phyloP scores from a whole-genome alignment of 2,329 filamentous ascomycete genomes.

The Allantophomopsis cytisporea region DNA sequence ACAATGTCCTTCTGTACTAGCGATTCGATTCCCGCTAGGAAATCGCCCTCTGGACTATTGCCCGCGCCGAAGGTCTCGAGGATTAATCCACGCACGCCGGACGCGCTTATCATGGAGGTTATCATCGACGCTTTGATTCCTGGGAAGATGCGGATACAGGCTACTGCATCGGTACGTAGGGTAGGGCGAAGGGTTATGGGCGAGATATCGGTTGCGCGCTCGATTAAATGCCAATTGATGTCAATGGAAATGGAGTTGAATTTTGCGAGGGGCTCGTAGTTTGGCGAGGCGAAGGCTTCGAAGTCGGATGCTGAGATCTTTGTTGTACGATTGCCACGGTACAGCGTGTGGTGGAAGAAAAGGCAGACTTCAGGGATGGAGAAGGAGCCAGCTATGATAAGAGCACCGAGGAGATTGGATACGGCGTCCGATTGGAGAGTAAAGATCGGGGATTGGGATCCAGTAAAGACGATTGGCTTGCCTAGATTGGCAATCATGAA shows the following conservation, averaged over 20 bases:
- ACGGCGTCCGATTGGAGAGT: conserved; percentile 59
- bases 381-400: conserved; percentile 61
- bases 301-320: conserved; percentile 59
- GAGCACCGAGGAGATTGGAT: conserved; percentile 55
- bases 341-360: conserved; percentile 61
- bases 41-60: conserved; percentile 45
- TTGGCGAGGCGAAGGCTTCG: conserved; percentile 55
- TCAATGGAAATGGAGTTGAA: conserved; percentile 45
- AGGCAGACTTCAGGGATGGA: conserved; percentile 64
- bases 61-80: conserved; percentile 62
- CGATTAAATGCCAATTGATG: conserved; percentile 49
- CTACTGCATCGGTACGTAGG: conserved; percentile 51
- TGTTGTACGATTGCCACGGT: conserved; percentile 54
- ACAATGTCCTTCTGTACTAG: conserved; percentile 54
- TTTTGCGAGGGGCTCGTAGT: conserved; percentile 48
- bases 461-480: conserved; percentile 58
- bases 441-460: conserved; percentile 52
- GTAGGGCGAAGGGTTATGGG: conserved; percentile 48
- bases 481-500: conserved; percentile 63
- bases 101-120: conserved; percentile 47
- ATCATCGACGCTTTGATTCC: conserved; percentile 61
- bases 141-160: conserved; percentile 58
- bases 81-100: conserved; percentile 51
- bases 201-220: conserved; percentile 40
- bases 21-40: conserved; percentile 48